Evolutionary conservation across 2,329 filamentous ascomycete genomes (phyloP).

Genomic region (Fusarium sp.): DNA sequence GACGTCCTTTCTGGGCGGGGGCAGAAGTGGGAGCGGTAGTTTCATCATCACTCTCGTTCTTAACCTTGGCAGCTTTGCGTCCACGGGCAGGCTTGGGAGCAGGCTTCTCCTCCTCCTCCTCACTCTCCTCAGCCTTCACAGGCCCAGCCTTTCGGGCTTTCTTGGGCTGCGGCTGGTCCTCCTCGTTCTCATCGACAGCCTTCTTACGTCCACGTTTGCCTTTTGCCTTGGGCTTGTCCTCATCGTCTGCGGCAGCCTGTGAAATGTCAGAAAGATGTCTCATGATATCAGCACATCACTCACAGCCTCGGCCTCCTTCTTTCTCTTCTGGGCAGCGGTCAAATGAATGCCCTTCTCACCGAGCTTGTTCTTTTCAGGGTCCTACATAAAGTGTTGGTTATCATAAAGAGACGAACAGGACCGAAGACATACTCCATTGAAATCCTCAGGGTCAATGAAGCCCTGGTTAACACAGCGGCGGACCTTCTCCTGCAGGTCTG

Average conservation of each 20-base stretch:
- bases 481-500: conserved; percentile 79
- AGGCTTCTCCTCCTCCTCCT: conserved; percentile 34
- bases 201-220: conserved; percentile 53
- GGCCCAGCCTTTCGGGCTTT: conserved; percentile 50
- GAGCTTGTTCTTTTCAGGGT: conserved; percentile 77
- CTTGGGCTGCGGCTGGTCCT: conserved; percentile 52
- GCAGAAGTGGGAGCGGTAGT: conserved; percentile 37
- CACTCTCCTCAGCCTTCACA: conserved; percentile 39
- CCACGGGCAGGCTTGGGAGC: conserved; percentile 39
- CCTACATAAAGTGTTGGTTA: conserved; percentile 60
- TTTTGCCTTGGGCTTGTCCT: conserved; percentile 48
- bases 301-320: conserved; percentile 48
- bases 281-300: conserved; percentile 13
- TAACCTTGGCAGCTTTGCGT: conserved; percentile 39
- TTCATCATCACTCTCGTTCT: conserved; percentile 42
- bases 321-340: conserved; percentile 52
- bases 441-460: conserved; percentile 86
- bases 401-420: neutral
- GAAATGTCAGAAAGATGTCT: conserved; percentile 30
- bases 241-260: conserved; percentile 44
- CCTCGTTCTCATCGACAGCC: conserved; percentile 44
- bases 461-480: conserved; percentile 77
- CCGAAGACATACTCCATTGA: conserved; percentile 79
- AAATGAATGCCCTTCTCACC: conserved; percentile 73
- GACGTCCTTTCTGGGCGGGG: conserved; percentile 47